phyloP scores from a whole-genome alignment of 371 early-diverging fungal genomes.

The Batkoa obscura region DNA sequence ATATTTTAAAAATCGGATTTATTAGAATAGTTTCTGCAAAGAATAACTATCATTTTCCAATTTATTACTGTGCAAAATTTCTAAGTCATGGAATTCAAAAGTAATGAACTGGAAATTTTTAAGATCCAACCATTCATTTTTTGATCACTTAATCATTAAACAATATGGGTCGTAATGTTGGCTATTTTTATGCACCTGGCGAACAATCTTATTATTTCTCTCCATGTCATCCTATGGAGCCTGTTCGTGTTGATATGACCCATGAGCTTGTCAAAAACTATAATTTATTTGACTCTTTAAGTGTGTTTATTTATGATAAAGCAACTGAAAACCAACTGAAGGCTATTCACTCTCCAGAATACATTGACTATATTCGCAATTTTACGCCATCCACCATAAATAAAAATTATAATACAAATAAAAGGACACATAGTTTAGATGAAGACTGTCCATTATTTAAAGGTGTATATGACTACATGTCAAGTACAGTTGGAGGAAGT shows the following conservation, averaged over 20 bases:
- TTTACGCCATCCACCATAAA: conserved; percentile 88
- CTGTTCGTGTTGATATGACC: conserved; percentile 93
- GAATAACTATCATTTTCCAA: too few species aligned
- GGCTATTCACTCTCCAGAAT: conserved; percentile 97
- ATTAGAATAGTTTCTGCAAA: too few species aligned
- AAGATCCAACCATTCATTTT: too few species aligned
- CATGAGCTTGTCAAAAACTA: conserved; percentile 93
- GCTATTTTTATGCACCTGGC: too few species aligned
- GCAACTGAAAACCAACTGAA: conserved; percentile 88
- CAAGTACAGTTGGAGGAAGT: conserved; percentile 85
- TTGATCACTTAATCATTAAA: too few species aligned
- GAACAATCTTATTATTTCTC: conserved; percentile 55
- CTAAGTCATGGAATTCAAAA: too few species aligned
- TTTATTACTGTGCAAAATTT: too few species aligned
- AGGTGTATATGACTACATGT: conserved; percentile 90
- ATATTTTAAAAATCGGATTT: too few species aligned
- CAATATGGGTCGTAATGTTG: too few species aligned
- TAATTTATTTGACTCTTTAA: conserved; percentile 55
- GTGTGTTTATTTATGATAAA: conserved; percentile 16
- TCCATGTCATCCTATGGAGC: conserved; percentile 97
- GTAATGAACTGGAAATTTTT: too few species aligned
- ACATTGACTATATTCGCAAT: conserved; percentile 88
- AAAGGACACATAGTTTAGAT: conserved; percentile 49
- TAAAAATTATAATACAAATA: conserved; percentile 47
- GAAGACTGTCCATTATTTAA: conserved; percentile 98